Evolutionary conservation across 306 rosid genomes (phyloP), one percentile per base, ranked within the genome.

Genomic region (Bauhinia variegata): DNA sequence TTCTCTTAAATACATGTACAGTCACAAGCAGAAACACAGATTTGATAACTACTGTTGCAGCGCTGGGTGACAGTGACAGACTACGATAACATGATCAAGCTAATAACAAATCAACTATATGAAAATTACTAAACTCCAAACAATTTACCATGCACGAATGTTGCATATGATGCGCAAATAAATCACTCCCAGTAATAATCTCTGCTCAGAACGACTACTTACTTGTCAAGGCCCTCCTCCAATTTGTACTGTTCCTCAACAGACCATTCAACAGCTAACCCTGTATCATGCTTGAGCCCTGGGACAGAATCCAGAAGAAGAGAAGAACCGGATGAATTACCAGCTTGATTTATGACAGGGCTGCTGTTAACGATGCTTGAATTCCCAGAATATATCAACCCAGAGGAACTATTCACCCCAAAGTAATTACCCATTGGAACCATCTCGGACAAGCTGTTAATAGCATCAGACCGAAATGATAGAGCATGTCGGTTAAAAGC

Each of bases 201-300:
- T 37, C 51, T 68, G 59, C 65, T 31, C 30, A 44, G n/a, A 59
- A 52, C 60, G 70, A 83, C 38, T 17, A 86, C 96, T 74, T 81
- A 93, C 98, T 71, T 84, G 65, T 33, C 76, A 75, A 93, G 96
- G 57, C 96, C 95, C 64, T 91, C 89, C 60, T 88, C 92, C 87
- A 93, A 88, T 60, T 65, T 88, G 82, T 74, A 83, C 74, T 93
- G 96, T 70, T 93, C 99, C 43, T 93, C 96, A 67, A 83, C 77
- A 60, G 97, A 93, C 99, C 99, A 93, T 75, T 93, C 99, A 34
- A 93, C 99, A 7, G 99, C 96, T 78, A 90, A 80, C 11, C 93
- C 96, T 3, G 91, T 79, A 42, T 93, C 99, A 60, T 88, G 97
- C 84, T 90, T 93, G 64, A 93, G 84, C 71, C 97, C 97, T 0